These are phyloP conservation scores for Apiospora arundinis DNA, from an alignment of 2,329 filamentous ascomycete species.

Conservation along the genomic window DNA sequence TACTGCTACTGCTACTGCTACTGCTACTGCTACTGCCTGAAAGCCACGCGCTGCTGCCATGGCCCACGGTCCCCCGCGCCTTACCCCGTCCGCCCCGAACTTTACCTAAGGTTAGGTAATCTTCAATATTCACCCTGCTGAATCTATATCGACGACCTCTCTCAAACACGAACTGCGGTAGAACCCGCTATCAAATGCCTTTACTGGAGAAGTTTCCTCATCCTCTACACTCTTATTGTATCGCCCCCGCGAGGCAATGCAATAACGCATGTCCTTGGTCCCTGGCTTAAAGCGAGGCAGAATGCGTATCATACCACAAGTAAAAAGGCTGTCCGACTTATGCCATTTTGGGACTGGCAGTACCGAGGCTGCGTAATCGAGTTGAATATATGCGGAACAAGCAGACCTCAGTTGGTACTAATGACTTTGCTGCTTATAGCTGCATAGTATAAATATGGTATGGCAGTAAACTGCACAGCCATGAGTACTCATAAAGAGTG, in stretches of 20 bases:
- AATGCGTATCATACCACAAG: neutral
- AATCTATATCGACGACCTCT: neutral
- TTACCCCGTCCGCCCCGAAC: conserved; percentile 5
- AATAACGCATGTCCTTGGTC: neutral
- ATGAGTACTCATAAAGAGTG: neutral
- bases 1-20: no score
- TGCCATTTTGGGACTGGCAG: neutral
- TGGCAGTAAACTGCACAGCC: neutral
- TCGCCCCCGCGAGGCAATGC: neutral
- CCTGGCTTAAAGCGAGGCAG: neutral
- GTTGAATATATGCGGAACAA: neutral
- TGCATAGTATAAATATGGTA: neutral
- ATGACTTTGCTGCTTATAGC: neutral
- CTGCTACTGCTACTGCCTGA: neutral
- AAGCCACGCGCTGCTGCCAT: neutral
- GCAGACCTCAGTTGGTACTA: no score
- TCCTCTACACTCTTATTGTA: neutral
- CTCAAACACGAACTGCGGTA: neutral
- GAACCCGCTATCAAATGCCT: no score
- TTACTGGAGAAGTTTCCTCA: neutral
- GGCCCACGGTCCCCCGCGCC: neutral
- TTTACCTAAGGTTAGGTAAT: neutral
- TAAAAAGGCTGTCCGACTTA: neutral
- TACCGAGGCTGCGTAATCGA: neutral
- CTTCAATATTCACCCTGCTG: neutral